phyloP scores from a whole-genome alignment of 345 rosid genomes.

The Odontarrhena argentea region DNA sequence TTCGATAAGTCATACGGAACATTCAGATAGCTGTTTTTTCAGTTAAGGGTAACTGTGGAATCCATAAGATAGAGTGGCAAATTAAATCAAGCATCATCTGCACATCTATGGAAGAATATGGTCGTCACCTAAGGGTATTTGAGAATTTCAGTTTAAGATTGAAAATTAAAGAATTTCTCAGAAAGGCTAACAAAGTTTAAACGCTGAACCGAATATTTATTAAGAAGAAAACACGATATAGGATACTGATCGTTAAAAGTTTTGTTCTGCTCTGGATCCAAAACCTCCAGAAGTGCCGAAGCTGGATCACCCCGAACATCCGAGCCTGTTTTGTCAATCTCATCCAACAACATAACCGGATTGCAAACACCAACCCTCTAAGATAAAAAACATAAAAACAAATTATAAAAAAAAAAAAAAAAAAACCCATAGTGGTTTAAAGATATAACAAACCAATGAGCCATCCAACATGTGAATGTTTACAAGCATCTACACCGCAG shows the following conservation, averaged over 20 bases:
- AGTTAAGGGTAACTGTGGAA: constrained; percentile 53
- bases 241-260: constrained; percentile 99
- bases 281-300: constrained; percentile 97
- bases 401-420: not conserved
- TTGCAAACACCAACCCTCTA: constrained; percentile 96
- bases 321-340: constrained; percentile 98
- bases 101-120: not conserved
- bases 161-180: not conserved
- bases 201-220: not conserved
- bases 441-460: not conserved
- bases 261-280: constrained; percentile 96
- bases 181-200: constrained; percentile 7
- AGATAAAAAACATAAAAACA: constrained; percentile 40
- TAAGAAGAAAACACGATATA: constrained; percentile 30
- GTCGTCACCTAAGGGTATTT: constrained; percentile 8
- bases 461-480: constrained; percentile 5
- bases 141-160: constrained; percentile 4
- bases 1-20: constrained; percentile 97
- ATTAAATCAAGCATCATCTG: constrained; percentile 6
- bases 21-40: constrained; percentile 74
- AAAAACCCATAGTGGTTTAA: constrained; percentile 3
- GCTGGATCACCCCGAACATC: constrained; percentile 99
- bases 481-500: constrained; percentile 13
- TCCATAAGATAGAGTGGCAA: not conserved
- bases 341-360: constrained; percentile 96